Percentiles rank a stretch among this genome's conserved stretches.
Evolutionary conservation across 208 protist species (phyloP).

Genomic region (Leishmania guyanensis): DNA sequence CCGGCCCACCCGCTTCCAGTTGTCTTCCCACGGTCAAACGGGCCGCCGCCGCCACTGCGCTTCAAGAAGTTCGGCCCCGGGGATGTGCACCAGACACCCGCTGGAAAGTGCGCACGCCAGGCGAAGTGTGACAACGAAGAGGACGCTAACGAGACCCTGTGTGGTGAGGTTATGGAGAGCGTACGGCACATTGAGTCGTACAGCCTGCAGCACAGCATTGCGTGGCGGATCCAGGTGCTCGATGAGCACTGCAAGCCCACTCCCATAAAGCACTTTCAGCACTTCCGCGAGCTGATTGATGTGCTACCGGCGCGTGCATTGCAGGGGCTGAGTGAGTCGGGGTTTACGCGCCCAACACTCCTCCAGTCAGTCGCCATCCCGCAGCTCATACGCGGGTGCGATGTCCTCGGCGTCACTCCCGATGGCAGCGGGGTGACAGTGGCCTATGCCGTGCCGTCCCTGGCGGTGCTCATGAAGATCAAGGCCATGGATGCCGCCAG

Average conservation of each 20-base stretch:
- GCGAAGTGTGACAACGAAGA: conserved; percentile 23
- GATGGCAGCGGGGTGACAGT: conserved; percentile 97
- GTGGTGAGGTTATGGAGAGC: conserved; percentile 53
- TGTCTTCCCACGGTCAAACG: conserved; percentile 55
- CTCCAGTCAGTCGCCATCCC: conserved; percentile 85
- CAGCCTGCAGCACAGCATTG: conserved; percentile 40
- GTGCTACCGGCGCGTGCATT: conserved; percentile 53
- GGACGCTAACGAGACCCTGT: conserved; percentile 31
- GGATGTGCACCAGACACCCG: conserved; percentile 19
- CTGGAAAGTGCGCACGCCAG: conserved; percentile 18
- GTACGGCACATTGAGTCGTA: conserved; percentile 33
- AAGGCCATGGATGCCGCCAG: not conserved
- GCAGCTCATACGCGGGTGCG: conserved; percentile 76
- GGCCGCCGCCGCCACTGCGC: conserved; percentile 40
- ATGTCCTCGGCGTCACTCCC: conserved; percentile 93
- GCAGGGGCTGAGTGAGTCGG: conserved; percentile 36
- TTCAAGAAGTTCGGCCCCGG: conserved; percentile 55
- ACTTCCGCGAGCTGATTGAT: conserved; percentile 50
- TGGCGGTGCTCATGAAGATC: conserved; percentile 40
- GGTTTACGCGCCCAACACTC: conserved; percentile 71
- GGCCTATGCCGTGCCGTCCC: conserved; percentile 94
- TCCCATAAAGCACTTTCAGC: conserved; percentile 37
- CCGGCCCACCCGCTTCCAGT: conserved; percentile 62
- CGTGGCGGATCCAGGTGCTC: conserved; percentile 50
- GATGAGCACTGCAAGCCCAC: conserved; percentile 52